Evolutionary conservation across 176 grass and related monocot species (phyloP), one percentile per base, ranked within the genome.

Genomic region (Guadua angustifolia): DNA sequence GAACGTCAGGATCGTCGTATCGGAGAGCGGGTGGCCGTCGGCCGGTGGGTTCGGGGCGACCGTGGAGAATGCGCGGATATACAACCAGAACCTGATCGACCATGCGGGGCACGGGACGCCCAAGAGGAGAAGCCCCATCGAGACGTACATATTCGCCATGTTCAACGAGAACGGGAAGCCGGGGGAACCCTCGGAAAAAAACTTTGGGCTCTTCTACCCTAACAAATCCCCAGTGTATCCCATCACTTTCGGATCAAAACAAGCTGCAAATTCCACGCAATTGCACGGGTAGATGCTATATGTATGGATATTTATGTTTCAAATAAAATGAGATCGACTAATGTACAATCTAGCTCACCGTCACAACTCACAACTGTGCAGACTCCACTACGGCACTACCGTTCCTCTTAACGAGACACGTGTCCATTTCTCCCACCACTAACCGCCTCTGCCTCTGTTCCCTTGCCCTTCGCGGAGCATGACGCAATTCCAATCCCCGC

Each of bases 11-110:
- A 56, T 88, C 56, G 83, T 87, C 22, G 86, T 85, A 24, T 84
- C 89, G 13, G 86, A 93, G 84, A 93, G 79, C 35, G 90, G 88
- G 24, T 93, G 93, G 94, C 91, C 94, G 14, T 96, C 91, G 17
- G 86, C 6, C 1, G 86, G 79, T 49, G 91, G 86, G 21, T 44
- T 18, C 11, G 84, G 53, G 2, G 91, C 91, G 5, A 78, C 52
- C 1, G 43, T 74, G 15, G 69, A 47, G 1, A 93, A 97, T 66
- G 94, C 94, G 19, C 45, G 79, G 16, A 82, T 43, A 17, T 97
- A 97, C 29, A 91, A 83, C 73, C 86, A 93, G 64, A 89, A 91
- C 56, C 35, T 93, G 69, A 93, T 95, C 40, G 9, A 68, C 8
- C 90, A 95, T 10, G 88, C 86, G 2, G 75, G 85, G 14, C 62